Evolutionary conservation across 2,329 filamentous ascomycete species (phyloP), one percentile per base, ranked within the genome.

Genomic region (Pseudogymnoascus sp.): DNA sequence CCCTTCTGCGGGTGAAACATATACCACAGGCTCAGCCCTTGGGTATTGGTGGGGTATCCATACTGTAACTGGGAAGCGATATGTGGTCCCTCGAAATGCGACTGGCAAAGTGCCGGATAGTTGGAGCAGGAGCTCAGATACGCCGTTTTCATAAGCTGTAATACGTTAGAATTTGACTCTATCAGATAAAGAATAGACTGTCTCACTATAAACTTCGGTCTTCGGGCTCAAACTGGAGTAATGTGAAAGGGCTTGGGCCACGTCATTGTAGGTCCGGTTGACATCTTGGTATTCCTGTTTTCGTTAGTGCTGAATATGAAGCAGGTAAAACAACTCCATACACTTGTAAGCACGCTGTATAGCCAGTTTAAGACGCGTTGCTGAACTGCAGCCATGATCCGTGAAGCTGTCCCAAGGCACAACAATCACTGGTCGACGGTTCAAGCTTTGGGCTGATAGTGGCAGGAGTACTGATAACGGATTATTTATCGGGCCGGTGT

Each of bases 21-120:
- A 97, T 63, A 88, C 85, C 55, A 97, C 82, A 1, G 94, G 94
- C 0, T 91, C 82, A 69, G 96, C 90, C 65, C 85, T 82, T 1
- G 94, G 94, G 73, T 97, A 99, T 61, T 86, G 84, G 72, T 96
- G 90, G 3, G 94, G 94, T 48, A 97, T 81, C 93, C 94, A 97
- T 82, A 97, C 76, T 65, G 90, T 89, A 66, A 99, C 80, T 21
- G 94, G 94, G 69, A 97, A 97, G 67, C 90, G 85, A 75, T 97
- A 99, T 4, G 87, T 89, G 29, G 85, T 87, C 71, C 92, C 93
- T 69, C 93, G 87, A 77, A 97, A 99, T 68, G 83, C 80, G 64
- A 96, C 92, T n/a, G 94, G 92, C 37, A 99, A 77, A 3, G 92
- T 97, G 67, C 94, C 94, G 39, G 85, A 85, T 60, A 99, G 82